These are phyloP conservation scores for Podaxis sp. DNA, from an alignment of 768 basidiomycete genomes.

Conservation along the genomic window DNA sequence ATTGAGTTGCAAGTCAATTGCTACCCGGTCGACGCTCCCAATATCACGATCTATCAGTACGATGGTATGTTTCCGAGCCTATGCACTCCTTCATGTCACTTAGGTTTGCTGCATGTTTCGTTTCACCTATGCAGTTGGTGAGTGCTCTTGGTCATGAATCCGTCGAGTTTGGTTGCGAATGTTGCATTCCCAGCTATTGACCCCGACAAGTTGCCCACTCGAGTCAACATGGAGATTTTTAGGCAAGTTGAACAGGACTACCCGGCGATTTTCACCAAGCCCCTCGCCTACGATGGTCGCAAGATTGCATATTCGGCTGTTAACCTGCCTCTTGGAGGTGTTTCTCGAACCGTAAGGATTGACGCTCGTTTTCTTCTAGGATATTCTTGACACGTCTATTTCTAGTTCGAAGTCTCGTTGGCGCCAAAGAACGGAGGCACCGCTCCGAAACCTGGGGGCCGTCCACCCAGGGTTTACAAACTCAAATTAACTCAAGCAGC, in stretches of 20 bases:
- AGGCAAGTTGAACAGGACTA: slow-evolving; percentile 56
- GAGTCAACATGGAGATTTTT: slow-evolving; percentile 70
- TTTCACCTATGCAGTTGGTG: slow-evolving; percentile 5
- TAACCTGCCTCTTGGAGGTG: slow-evolving; percentile 53
- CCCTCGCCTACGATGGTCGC: slow-evolving; percentile 72
- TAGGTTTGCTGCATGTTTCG: neutral
- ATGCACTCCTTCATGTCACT: neutral
- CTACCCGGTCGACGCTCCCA: slow-evolving; percentile 56
- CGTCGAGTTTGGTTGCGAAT: neutral
- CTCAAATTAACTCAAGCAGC: slow-evolving; percentile 57
- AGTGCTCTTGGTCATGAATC: neutral
- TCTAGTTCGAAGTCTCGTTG: slow-evolving; percentile 62
- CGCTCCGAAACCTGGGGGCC: slow-evolving; percentile 27
- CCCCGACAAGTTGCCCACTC: slow-evolving; percentile 64
- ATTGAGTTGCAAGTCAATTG: slow-evolving; percentile 47
- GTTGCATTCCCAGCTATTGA: slow-evolving; percentile 47
- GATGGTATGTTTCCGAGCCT: slow-evolving; percentile 52
- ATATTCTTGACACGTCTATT: slow-evolving; percentile 2
- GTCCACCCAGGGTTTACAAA: slow-evolving; percentile 60
- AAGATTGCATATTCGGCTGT: slow-evolving; percentile 68
- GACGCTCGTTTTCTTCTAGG: neutral
- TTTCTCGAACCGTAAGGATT: slow-evolving; percentile 46
- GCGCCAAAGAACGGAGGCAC: slow-evolving; percentile 35
- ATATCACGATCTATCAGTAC: slow-evolving; percentile 67
- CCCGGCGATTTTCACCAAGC: slow-evolving; percentile 67